phyloP scores from a whole-genome alignment of 345 rosid species.

The Eucalyptus sideroxylon region DNA sequence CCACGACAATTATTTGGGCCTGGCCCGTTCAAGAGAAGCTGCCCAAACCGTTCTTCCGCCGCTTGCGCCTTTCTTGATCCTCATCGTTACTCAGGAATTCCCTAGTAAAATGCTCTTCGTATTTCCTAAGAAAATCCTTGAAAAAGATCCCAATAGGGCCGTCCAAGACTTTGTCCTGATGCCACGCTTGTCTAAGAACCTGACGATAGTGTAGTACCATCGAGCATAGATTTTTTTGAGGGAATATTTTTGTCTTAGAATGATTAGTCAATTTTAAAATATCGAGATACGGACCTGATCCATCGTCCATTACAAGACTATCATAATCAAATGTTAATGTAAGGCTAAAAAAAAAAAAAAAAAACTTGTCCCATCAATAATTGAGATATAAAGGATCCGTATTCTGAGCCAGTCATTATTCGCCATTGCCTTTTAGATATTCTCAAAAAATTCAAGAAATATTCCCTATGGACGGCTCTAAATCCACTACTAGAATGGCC shows the following conservation, averaged over 20 bases:
- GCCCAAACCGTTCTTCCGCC: not conserved
- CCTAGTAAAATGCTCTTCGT: not conserved
- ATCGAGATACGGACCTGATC: accelerated
- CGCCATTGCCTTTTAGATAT: accelerated
- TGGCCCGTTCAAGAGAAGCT: not conserved
- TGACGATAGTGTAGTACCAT: not conserved
- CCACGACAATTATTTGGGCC: not conserved
- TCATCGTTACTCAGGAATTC: not conserved
- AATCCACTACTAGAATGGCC: not conserved
- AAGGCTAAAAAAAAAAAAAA: not conserved
- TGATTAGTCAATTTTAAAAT: accelerated
- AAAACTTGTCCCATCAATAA: not conserved
- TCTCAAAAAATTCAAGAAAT: not conserved
- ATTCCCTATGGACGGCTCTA: not conserved
- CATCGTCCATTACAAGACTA: not conserved
- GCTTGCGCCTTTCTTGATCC: not conserved
- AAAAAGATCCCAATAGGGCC: not conserved
- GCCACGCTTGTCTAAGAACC: not conserved
- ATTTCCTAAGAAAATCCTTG: not conserved
- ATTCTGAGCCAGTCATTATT: not conserved
- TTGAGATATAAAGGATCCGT: not conserved
- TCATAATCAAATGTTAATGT: not conserved
- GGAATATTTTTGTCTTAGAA: not conserved
- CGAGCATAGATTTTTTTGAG: not conserved
- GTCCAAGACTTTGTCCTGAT: not conserved